Evolutionary conservation across 2,329 filamentous ascomycete species (phyloP).

Genomic region (Botryotinia globosa): DNA sequence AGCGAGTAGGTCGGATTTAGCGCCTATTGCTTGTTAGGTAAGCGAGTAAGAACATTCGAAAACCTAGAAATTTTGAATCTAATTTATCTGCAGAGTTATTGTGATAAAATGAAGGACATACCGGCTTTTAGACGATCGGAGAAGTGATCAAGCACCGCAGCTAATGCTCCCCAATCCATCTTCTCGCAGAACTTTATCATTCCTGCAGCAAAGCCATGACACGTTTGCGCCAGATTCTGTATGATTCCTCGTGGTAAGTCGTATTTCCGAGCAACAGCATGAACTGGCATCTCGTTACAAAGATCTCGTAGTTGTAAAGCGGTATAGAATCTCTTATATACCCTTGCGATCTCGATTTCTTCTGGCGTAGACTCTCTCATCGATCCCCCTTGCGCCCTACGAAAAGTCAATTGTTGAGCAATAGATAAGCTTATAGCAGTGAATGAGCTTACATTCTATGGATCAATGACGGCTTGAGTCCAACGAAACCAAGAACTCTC

Average conservation of each 20-base stretch:
- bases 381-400: constrained; percentile 62
- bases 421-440: not conserved
- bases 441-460: constrained; percentile 59
- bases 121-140: constrained; percentile 66
- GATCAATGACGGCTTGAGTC: constrained; percentile 64
- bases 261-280: constrained; percentile 68
- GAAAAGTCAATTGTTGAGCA: not conserved
- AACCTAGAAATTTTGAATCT: not conserved
- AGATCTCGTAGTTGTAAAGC: constrained; percentile 75
- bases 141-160: constrained; percentile 71
- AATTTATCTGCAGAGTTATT: not conserved
- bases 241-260: constrained; percentile 66
- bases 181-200: constrained; percentile 77
- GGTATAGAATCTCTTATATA: constrained; percentile 71
- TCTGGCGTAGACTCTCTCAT: constrained; percentile 61
- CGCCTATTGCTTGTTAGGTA: constrained; percentile 45
- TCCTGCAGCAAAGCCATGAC: constrained; percentile 73
- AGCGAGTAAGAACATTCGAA: not conserved
- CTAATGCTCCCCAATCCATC: constrained; percentile 73
- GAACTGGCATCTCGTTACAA: constrained; percentile 72
- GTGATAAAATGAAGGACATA: constrained; percentile 20
- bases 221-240: constrained; percentile 70
- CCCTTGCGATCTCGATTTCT: constrained; percentile 58
- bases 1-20: constrained; percentile 66
- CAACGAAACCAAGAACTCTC: constrained; percentile 65